Evolutionary conservation across 1,284 basidiomycete genomes (phyloP), one percentile per base, ranked within the genome.

Genomic region (Cutaneotrichosporon dermatis): DNA sequence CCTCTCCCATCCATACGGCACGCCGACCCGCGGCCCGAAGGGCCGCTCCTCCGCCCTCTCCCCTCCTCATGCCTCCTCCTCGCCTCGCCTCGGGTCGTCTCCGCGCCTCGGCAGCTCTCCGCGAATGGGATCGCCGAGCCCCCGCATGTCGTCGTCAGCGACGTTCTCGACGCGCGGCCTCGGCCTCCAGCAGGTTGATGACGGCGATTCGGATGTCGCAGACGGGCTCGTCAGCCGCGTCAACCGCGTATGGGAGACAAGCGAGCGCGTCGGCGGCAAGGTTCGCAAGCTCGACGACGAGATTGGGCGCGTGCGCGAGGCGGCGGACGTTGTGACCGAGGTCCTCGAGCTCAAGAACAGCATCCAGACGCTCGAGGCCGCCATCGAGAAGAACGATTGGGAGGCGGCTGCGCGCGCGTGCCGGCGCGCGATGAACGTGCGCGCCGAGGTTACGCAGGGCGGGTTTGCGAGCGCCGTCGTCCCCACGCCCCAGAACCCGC

Each of bases 291-390:
- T 99, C 53, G 94, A 98, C 71, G 88, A 92, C 70, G 91, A 97
- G 79, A 92, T 95, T 84, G 83, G 85, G 36, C 83, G 92, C 44
- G 88, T 97, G 11, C 84, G 88, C 46, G 89, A 90, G 69, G 89
- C 92, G 9, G 85, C 84, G 8, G 91, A 94, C 59, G 85, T 90
- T 58, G 90, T 95, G 4, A 85, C 84, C 0, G 88, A 91, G 73
- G 88, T 92, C 49, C 87, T 92, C 78, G 92, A 95, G 65, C 84
- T 96, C 67, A 96, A 94, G 90, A 86, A 87, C 9, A 92, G 93
- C 0, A 80, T 99, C 33, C 80, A 84, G 36, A 85, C 86, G 13
- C 81, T 97, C 7, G 86, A 88, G 61, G 76, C 82, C 1, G 84
- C 90, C 5, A 93, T 98, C 42, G 88, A 91, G 42, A 82, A 81